phyloP scores from a whole-genome alignment of 495 filamentous ascomycete genomes.

The Cercophora samala region DNA sequence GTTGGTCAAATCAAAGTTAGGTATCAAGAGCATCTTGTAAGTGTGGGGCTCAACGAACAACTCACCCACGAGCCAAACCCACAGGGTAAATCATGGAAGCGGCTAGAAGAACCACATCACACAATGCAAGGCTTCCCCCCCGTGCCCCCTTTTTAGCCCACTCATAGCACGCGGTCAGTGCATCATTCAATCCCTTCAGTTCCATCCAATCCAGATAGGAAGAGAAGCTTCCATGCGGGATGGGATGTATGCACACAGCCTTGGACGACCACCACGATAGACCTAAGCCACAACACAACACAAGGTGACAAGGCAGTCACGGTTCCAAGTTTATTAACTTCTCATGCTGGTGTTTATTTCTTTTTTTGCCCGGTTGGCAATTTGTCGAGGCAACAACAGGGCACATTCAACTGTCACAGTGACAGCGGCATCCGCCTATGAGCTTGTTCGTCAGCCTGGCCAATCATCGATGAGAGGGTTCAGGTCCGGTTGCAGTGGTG shows the following conservation, averaged over 20 bases:
- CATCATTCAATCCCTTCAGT: background rate
- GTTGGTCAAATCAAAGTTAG: background rate
- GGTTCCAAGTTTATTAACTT: background rate
- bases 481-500: background rate
- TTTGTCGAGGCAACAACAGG: background rate
- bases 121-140: conserved; percentile 8
- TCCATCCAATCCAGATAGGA: background rate
- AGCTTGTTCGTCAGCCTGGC: background rate
- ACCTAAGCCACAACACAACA: background rate
- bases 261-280: background rate
- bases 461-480: background rate
- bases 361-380: background rate
- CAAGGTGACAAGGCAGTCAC: background rate
- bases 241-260: background rate
- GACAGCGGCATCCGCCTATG: background rate
- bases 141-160: conserved; percentile 2
- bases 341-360: background rate
- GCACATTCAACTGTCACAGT: background rate
- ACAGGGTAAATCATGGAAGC: conserved; percentile 23
- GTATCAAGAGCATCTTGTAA: background rate
- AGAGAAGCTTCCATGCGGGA: background rate
- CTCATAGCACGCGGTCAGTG: background rate
- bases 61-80: conserved; percentile 8
- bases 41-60: conserved; percentile 16
- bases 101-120: conserved; percentile 21